phyloP scores from a whole-genome alignment of 352 stramenopile species.

The Phytophthora litchii region DNA sequence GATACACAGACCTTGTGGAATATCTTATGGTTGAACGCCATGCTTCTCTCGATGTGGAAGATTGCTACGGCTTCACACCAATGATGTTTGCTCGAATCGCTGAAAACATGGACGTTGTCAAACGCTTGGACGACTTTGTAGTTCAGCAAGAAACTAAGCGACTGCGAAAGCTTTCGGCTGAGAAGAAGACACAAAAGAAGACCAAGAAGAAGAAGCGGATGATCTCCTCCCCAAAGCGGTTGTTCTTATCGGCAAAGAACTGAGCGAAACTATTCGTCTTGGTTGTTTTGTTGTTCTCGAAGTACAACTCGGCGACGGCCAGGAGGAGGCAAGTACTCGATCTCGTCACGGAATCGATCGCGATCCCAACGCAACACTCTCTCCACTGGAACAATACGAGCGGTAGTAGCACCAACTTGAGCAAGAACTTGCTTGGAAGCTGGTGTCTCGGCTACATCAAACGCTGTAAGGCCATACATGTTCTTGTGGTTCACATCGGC shows the following conservation, averaged over 20 bases:
- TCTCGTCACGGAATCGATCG: constrained; percentile 51
- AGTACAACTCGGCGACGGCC: constrained; percentile 40
- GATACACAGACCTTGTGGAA: constrained; percentile 69
- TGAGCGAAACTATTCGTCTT: constrained; percentile 24
- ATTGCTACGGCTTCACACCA: constrained; percentile 71
- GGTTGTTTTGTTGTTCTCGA: constrained; percentile 16
- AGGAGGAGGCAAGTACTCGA: constrained; percentile 43
- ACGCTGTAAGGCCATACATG: constrained; percentile 63
- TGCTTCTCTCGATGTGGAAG: constrained; percentile 52
- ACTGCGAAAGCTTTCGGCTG: constrained; percentile 17
- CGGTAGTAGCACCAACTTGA: constrained; percentile 47
- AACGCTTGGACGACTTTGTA: constrained; percentile 60
- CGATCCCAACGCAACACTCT: constrained; percentile 60
- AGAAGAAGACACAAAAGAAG: constrained; percentile 39
- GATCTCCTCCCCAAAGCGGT: constrained; percentile 49
- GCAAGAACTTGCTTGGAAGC: constrained; percentile 51
- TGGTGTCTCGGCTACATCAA: constrained; percentile 55
- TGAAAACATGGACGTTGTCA: constrained; percentile 66
- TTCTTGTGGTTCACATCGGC: constrained; percentile 79
- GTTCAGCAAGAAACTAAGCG: constrained; percentile 40
- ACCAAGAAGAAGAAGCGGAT: constrained; percentile 24
- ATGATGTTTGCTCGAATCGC: constrained; percentile 75
- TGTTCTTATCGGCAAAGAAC: constrained; percentile 53
- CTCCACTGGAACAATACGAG: constrained; percentile 49
- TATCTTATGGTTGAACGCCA: constrained; percentile 65